phyloP scores from a whole-genome alignment of 139 green algal genomes.

The Tetradesmus obliquus region DNA sequence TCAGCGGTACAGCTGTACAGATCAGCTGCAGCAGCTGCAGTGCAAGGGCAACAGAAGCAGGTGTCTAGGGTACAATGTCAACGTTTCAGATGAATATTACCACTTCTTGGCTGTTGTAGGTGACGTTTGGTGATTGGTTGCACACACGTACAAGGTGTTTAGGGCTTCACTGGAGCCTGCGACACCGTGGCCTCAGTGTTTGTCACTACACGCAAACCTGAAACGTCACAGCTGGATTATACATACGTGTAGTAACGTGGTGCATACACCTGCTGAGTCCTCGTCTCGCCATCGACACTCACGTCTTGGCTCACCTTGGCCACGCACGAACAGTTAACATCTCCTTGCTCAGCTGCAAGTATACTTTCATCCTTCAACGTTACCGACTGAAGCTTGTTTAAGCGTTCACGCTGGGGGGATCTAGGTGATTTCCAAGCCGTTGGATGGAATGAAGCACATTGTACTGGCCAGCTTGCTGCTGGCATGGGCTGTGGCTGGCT shows the following conservation, averaged over 20 bases:
- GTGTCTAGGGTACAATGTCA: too few relatives aligned
- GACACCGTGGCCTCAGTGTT: not conserved
- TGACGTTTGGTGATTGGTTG: too few relatives aligned
- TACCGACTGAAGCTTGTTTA: not conserved
- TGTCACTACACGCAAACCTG: too few relatives aligned
- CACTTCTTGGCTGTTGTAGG: too few relatives aligned
- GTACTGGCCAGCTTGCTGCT: not conserved
- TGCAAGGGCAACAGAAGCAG: not conserved
- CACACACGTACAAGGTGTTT: not conserved
- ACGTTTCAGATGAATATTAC: too few relatives aligned
- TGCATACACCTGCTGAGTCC: too few relatives aligned
- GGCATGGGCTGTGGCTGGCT: not conserved
- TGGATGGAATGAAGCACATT: not conserved
- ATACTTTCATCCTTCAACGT: too few relatives aligned
- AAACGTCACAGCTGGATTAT: too few relatives aligned
- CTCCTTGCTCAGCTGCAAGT: not conserved
- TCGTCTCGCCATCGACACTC: not conserved
- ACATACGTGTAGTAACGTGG: too few relatives aligned
- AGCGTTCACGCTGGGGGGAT: not conserved
- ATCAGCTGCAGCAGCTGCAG: constrained; percentile 5
- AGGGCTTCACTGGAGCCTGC: not conserved
- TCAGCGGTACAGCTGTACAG: not conserved
- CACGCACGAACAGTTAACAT: not conserved
- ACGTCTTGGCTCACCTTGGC: not conserved
- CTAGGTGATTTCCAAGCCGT: not conserved